These are phyloP conservation scores for Cryphonectria parasitica DNA, from an alignment of 2,329 filamentous ascomycete genomes.

Conservation along the genomic window DNA sequence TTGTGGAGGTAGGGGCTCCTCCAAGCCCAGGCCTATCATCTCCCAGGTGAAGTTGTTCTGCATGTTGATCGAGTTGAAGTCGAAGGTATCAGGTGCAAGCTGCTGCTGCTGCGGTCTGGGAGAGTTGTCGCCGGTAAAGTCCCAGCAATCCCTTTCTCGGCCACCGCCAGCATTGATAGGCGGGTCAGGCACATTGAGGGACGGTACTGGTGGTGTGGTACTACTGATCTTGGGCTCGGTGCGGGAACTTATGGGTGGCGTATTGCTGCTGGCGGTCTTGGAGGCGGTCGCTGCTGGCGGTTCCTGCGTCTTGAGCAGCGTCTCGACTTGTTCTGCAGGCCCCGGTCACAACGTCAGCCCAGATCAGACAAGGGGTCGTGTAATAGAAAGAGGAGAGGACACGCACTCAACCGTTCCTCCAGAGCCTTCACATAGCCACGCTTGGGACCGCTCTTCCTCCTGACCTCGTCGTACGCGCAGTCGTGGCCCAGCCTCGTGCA, in stretches of 20 bases:
- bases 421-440: slow-evolving; percentile 92
- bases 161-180: slow-evolving; percentile 51
- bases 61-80: slow-evolving; percentile 58
- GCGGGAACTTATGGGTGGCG: slow-evolving; percentile 36
- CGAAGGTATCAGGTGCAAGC: slow-evolving; percentile 59
- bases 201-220: slow-evolving; percentile 36
- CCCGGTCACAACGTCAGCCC: slow-evolving; percentile 10
- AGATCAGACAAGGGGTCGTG: background rate
- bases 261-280: slow-evolving; percentile 21
- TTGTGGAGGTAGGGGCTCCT: slow-evolving; percentile 62
- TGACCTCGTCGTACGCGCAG: slow-evolving; percentile 89
- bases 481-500: slow-evolving; percentile 85
- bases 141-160: slow-evolving; percentile 59
- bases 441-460: slow-evolving; percentile 93
- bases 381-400: slow-evolving; percentile 11
- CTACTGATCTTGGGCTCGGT: slow-evolving; percentile 37
- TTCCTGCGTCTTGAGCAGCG: slow-evolving; percentile 81
- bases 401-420: slow-evolving; percentile 86
- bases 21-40: slow-evolving; percentile 63
- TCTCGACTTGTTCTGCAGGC: slow-evolving; percentile 84
- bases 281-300: slow-evolving; percentile 35
- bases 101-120: slow-evolving; percentile 39
- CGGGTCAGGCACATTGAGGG: slow-evolving; percentile 50
- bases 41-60: slow-evolving; percentile 77
- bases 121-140: slow-evolving; percentile 58